Evolutionary conservation across 305 asterid species (phyloP).

Genomic region (Solanum chacoense): DNA sequence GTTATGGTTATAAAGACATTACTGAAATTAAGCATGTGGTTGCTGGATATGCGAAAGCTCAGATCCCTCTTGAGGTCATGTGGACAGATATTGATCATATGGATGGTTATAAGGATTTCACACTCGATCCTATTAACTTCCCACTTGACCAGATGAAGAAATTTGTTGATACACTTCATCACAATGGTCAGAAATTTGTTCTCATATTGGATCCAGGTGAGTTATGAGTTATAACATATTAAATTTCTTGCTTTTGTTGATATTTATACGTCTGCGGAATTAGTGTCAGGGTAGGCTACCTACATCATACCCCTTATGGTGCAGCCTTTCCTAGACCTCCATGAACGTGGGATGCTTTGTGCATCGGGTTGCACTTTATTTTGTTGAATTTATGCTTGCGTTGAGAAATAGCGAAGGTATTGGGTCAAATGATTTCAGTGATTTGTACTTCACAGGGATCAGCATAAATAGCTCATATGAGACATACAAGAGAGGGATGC

Average conservation of each 20-base stretch:
- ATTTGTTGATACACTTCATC: slow-evolving; percentile 54
- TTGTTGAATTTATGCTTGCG: not conserved
- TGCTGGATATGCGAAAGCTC: slow-evolving; percentile 48
- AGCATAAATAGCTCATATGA: slow-evolving; percentile 44
- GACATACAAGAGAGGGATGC: slow-evolving; percentile 56
- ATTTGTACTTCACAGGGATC: slow-evolving; percentile 38
- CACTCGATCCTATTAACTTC: slow-evolving; percentile 72
- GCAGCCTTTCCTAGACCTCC: not conserved
- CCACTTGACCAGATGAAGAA: slow-evolving; percentile 49
- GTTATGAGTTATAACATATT: slow-evolving; percentile 10
- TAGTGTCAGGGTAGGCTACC: not conserved
- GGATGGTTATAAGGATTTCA: slow-evolving; percentile 86
- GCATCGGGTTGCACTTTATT: not conserved
- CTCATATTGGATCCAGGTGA: slow-evolving; percentile 87
- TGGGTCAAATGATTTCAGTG: not conserved
- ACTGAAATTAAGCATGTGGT: slow-evolving; percentile 58
- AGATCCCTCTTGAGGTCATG: slow-evolving; percentile 78
- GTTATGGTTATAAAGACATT: slow-evolving; percentile 60
- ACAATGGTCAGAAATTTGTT: slow-evolving; percentile 58
- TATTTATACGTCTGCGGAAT: not conserved
- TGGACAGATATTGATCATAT: slow-evolving; percentile 96
- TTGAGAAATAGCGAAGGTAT: not conserved
- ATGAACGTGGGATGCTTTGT: not conserved
- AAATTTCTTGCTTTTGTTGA: not conserved
- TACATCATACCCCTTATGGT: not conserved